These are phyloP conservation scores for Neckera pumila DNA, from an alignment of 225 moss, liverwort and hornwort genomes.

Conservation along the genomic window DNA sequence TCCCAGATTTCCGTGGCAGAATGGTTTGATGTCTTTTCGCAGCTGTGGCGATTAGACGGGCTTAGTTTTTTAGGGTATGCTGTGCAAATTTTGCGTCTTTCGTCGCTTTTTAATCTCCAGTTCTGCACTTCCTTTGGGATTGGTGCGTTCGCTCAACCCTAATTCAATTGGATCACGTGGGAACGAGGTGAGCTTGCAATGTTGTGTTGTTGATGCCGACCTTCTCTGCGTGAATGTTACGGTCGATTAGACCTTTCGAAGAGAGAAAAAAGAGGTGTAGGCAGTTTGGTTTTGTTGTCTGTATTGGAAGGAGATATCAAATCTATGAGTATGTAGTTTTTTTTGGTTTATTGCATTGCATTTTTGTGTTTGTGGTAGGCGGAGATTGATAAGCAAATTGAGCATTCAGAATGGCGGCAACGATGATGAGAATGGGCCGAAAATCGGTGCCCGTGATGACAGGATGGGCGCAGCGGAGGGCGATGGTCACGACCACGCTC, in stretches of 20 bases:
- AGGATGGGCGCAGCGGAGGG: slow-evolving; percentile 34
- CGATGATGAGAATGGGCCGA: slow-evolving; percentile 12
- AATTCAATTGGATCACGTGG: neutral
- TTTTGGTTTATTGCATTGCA: neutral
- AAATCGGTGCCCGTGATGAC: neutral
- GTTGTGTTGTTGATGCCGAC: neutral
- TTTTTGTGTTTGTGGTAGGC: neutral
- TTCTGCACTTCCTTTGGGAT: neutral
- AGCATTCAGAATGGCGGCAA: neutral
- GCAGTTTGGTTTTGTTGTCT: neutral
- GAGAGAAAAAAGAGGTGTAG: neutral
- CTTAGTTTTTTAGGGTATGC: neutral
- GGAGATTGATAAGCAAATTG: neutral
- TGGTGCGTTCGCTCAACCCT: neutral
- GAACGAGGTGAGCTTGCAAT: neutral
- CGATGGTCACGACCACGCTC: slow-evolving; percentile 20
- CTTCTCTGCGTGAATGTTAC: neutral
- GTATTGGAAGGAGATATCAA: neutral
- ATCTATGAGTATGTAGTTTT: neutral
- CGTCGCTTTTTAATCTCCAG: neutral
- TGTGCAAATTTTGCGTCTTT: neutral
- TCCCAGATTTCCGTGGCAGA: neutral
- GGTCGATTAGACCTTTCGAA: neutral
- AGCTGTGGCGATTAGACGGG: neutral
- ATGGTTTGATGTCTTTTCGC: neutral